Evolutionary conservation across 352 stramenopile species (phyloP), one percentile per base, ranked within the genome.

Genomic region (Pilasporangium apinafurcum): DNA sequence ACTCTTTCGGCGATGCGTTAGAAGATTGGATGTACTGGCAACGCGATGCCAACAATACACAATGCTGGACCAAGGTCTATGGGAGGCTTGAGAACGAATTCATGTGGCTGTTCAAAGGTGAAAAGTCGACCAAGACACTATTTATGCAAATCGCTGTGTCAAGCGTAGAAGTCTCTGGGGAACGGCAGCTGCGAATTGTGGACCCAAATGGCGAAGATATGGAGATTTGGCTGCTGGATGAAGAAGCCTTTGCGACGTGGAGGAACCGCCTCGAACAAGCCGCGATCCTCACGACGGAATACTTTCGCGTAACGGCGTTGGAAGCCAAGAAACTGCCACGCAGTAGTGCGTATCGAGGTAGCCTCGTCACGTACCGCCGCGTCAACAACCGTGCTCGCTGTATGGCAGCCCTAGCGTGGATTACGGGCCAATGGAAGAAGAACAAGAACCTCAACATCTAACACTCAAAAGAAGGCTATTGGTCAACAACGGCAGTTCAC

Each of bases 1-100:
- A 62, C 2, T 67, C 61, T 20, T 67, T 53, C 7, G 37, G 42
- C 18, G 67, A 77, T 18, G 59, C 58, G 30, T 54, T 87, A 2
- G 69, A 87, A 42, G 73, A 86, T 48, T 91, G 78, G 78, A 77
- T 91, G 53, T 88, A 91, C 67, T 91, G 78, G 78, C 72, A 91
- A 52, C 78, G 78, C 18, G 78, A 91, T 42, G 68, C 65, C 20
- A 60, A 40, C 46, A 78, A 88, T 37, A 51, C 55, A 20, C 58
- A 71, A 47, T 86, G 78, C 68, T 91, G 78, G 78, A 91, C 75
- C 41, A 88, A 86, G 44, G 75, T 91, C 18, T 91, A 82, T 53
- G 75, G 56, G 31, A 75, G 87, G 44, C 59, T 88, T 10, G 68
- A 91, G 57, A 76, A 83, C 48, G 78, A 91, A 50, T 88, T 91